These are phyloP conservation scores for Coemansia sp. DNA, from an alignment of 192 early-diverging fungal genomes.

Conservation along the genomic window DNA sequence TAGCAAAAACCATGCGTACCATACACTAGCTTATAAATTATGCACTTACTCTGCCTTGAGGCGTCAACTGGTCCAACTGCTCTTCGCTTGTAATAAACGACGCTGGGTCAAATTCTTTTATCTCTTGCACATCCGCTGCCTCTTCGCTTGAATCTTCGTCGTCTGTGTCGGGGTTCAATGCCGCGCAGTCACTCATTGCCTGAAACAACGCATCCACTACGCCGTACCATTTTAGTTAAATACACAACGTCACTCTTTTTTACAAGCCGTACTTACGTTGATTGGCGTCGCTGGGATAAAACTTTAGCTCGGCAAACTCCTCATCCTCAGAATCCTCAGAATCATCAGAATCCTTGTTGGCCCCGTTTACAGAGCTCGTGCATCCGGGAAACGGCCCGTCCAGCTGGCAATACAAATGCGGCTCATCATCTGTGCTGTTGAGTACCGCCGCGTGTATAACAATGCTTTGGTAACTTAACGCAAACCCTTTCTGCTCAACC, in stretches of 20 bases:
- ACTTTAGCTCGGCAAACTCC: slow-evolving; percentile 25
- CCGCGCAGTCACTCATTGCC: slow-evolving; percentile 38
- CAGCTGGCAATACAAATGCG: slow-evolving; percentile 43
- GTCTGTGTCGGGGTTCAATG: slow-evolving; percentile 26
- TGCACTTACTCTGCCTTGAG: slow-evolving; percentile 20
- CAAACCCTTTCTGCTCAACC: slow-evolving; percentile 4
- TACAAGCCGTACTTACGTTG: neutral
- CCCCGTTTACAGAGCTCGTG: neutral
- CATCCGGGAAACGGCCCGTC: slow-evolving; percentile 20
- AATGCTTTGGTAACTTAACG: slow-evolving; percentile 30
- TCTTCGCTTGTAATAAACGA: slow-evolving; percentile 32
- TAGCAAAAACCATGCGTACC: neutral
- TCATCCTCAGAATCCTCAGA: slow-evolving; percentile 19
- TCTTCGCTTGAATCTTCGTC: neutral
- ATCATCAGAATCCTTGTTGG: neutral
- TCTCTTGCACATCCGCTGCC: neutral
- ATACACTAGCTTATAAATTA: neutral
- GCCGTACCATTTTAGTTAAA: neutral
- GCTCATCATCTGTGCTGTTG: neutral
- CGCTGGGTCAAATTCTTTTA: slow-evolving; percentile 23
- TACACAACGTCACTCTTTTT: neutral
- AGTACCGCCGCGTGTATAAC: slow-evolving; percentile 35
- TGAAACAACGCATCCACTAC: slow-evolving; percentile 33
- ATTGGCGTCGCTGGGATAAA: slow-evolving; percentile 10
- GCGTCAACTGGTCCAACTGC: slow-evolving; percentile 29